Evolutionary conservation across 306 rosid genomes (phyloP).

Genomic region (Urtica urens): DNA sequence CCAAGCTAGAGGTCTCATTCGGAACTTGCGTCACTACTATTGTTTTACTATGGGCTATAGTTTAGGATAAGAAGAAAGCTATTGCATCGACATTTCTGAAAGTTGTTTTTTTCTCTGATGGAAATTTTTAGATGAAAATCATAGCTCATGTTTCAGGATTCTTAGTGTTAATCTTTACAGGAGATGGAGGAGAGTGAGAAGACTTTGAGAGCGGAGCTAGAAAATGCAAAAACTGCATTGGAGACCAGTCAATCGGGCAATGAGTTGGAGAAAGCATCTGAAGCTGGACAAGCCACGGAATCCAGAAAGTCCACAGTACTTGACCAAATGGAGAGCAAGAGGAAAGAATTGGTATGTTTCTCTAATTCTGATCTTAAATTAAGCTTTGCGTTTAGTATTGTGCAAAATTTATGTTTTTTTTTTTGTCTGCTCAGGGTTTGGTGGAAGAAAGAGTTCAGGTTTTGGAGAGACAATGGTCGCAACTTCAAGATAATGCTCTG

Average conservation of each 20-base stretch:
- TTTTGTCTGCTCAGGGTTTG: constrained; percentile 36
- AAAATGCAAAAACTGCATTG: constrained; percentile 25
- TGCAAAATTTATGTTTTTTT: neutral
- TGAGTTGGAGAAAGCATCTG: constrained; percentile 18
- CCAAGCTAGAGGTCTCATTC: constrained; percentile 55
- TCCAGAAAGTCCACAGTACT: constrained; percentile 28
- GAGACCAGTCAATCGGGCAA: constrained; percentile 18
- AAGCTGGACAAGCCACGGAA: constrained; percentile 32
- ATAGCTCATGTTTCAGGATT: no score
- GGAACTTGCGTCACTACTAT: no score
- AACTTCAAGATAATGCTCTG: constrained; percentile 52
- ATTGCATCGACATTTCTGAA: no score
- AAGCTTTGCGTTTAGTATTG: neutral
- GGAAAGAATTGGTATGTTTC: constrained; percentile 58
- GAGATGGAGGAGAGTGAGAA: constrained; percentile 58
- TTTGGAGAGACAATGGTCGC: constrained; percentile 60
- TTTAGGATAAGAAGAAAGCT: no score
- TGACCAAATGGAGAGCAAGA: constrained; percentile 60
- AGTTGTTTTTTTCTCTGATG: no score
- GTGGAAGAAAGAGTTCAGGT: constrained; percentile 43
- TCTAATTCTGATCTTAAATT: constrained; percentile 8
- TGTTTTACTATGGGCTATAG: no score
- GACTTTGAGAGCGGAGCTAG: constrained; percentile 41
- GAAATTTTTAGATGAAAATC: no score
- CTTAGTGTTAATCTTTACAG: constrained; percentile 26